A percentile compares a stretch with the other conserved stretches of the same genome.
phyloP scores from a whole-genome alignment of 257 asterid species.

The Cinchona pubescens region DNA sequence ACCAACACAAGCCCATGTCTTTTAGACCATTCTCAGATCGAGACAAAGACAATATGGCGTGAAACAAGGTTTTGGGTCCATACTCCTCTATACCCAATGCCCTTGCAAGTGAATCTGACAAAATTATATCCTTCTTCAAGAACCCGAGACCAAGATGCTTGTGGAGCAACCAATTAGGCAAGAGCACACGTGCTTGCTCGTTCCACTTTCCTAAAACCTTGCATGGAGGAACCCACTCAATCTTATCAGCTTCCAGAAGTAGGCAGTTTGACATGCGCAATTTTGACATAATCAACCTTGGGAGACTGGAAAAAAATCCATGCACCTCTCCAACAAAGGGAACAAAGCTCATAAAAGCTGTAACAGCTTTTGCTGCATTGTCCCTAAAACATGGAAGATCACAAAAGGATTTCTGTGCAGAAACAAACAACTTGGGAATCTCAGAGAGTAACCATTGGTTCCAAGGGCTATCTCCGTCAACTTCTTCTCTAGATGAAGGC shows the following conservation, averaged over 20 bases:
- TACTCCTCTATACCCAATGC: conserved; percentile 84
- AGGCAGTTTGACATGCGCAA: conserved; percentile 77
- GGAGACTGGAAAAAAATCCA: conserved; percentile 85
- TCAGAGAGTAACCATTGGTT: conserved; percentile 92
- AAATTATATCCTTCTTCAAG: conserved; percentile 67
- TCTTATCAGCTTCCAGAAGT: conserved; percentile 56
- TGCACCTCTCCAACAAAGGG: conserved; percentile 90
- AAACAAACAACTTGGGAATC: conserved; percentile 77
- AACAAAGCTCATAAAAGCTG: conserved; percentile 78
- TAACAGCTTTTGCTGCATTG: conserved; percentile 67
- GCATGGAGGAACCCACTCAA: conserved; percentile 89
- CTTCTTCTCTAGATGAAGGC: conserved; percentile 99
- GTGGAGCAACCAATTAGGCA: conserved; percentile 64
- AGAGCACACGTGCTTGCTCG: conserved; percentile 57
- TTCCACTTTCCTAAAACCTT: conserved; percentile 87
- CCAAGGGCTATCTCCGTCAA: conserved; percentile 93
- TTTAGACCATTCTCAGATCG: conserved; percentile 50
- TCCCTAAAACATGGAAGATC: conserved; percentile 74
- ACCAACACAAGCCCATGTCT: conserved; percentile 75
- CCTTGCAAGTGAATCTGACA: conserved; percentile 80
- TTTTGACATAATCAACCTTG: conserved; percentile 73
- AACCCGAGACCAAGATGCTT: conserved; percentile 89
- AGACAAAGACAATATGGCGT: conserved; percentile 61
- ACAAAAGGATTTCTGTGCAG: conserved; percentile 71
- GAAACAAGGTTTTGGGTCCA: conserved; percentile 66